These are phyloP conservation scores for Sarcocystis neurona DNA, from an alignment of 169 alveolate genomes.

Conservation along the genomic window DNA sequence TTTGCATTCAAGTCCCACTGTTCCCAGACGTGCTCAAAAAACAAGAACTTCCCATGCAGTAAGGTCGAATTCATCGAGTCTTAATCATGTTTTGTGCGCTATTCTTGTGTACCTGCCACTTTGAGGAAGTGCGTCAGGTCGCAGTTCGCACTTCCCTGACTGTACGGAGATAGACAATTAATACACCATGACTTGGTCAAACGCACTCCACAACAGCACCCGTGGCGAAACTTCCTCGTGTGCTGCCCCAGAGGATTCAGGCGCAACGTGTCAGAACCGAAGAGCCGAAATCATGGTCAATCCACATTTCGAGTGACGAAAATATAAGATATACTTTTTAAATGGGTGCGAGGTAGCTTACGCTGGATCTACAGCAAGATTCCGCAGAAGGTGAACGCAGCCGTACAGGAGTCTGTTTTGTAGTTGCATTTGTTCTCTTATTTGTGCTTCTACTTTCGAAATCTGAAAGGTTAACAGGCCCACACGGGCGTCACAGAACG, in stretches of 20 bases:
- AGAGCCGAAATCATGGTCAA: neutral
- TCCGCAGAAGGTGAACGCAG: constrained; percentile 10
- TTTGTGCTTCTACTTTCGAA: neutral
- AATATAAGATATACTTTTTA: neutral
- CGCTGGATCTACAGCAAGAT: neutral
- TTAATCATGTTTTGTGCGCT: too few species aligned
- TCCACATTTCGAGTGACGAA: neutral
- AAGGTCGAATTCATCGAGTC: neutral
- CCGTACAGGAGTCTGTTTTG: constrained; percentile 14
- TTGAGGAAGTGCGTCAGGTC: too few species aligned
- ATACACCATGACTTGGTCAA: neutral
- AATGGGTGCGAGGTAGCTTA: neutral
- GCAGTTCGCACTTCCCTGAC: too few species aligned
- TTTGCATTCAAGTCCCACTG: neutral
- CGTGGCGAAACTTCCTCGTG: neutral
- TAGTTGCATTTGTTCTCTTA: neutral
- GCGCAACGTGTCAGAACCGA: neutral
- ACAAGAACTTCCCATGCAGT: neutral
- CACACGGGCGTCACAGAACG: too few species aligned
- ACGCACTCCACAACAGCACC: neutral
- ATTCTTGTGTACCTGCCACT: too few species aligned
- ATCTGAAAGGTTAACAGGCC: too few species aligned
- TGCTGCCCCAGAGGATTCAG: neutral
- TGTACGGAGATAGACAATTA: too few species aligned
- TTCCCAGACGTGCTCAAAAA: neutral